phyloP scores from a whole-genome alignment of 306 rosid genomes.

The Urtica urens region DNA sequence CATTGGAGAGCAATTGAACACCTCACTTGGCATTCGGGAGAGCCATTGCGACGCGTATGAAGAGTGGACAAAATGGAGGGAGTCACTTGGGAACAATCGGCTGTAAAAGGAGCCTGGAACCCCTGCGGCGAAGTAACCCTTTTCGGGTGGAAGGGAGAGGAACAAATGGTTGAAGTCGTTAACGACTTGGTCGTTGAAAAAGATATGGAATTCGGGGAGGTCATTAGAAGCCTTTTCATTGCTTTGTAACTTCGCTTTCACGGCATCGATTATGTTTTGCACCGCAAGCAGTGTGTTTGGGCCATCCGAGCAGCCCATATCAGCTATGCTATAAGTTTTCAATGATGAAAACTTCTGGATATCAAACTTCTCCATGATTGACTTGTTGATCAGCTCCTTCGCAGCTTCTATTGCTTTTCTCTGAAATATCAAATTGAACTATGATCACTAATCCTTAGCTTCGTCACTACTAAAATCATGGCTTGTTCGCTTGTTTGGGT shows the following conservation, averaged over 20 bases:
- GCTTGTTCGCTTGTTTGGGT: too few species aligned
- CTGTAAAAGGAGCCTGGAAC: conserved; percentile 19
- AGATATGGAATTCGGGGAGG: conserved; percentile 20
- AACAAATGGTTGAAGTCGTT: conserved; percentile 25
- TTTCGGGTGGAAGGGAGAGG: conserved; percentile 10
- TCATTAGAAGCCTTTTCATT: not conserved
- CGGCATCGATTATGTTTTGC: conserved; percentile 23
- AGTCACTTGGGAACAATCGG: conserved; percentile 12
- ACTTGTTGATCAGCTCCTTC: conserved; percentile 11
- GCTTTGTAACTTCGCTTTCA: conserved; percentile 7
- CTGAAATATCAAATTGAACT: too few species aligned
- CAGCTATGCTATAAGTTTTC: conserved; percentile 19
- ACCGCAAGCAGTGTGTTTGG: conserved; percentile 25
- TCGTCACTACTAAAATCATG: too few species aligned
- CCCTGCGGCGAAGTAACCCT: conserved; percentile 4
- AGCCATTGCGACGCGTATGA: conserved; percentile 12
- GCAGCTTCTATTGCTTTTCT: conserved; percentile 1
- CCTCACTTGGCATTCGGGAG: conserved; percentile 10
- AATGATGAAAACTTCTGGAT: not conserved
- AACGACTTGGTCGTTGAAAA: conserved; percentile 7
- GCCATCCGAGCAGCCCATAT: conserved; percentile 29
- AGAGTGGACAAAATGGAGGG: conserved; percentile 20
- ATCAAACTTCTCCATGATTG: conserved; percentile 12
- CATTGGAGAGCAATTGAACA: conserved; percentile 8
- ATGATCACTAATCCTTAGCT: too few species aligned